phyloP scores from a whole-genome alignment of 2,329 filamentous ascomycete species.

The Cadophora sp. region DNA sequence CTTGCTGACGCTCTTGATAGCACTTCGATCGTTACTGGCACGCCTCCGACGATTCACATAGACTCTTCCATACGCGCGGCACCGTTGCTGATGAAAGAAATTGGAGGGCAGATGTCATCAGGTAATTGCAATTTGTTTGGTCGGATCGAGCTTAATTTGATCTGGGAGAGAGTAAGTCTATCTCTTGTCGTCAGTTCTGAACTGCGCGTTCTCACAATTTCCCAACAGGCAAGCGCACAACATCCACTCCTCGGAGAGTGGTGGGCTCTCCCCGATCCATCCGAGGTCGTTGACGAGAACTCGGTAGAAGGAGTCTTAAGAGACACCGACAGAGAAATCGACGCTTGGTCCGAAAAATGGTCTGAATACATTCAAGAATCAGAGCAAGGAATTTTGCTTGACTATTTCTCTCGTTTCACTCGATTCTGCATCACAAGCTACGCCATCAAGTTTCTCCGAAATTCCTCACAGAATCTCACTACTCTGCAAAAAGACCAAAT shows the following conservation, averaged over 20 bases:
- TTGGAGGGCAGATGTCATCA: conserved; percentile 1
- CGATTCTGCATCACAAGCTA: conserved; percentile 29
- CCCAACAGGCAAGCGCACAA: conserved; percentile 12
- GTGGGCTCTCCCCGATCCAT: conserved; percentile 25
- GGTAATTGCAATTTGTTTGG: conserved; percentile 19
- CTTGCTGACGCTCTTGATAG: background rate
- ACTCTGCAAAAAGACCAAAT: conserved; percentile 19
- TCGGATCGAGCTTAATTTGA: conserved; percentile 24
- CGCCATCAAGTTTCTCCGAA: conserved; percentile 22
- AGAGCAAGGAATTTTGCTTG: conserved; percentile 17
- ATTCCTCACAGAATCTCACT: conserved; percentile 15
- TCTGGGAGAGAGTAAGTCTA: conserved; percentile 24
- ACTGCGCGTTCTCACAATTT: background rate
- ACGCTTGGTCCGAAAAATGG: conserved; percentile 26
- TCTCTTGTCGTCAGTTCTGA: background rate
- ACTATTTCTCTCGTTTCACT: conserved; percentile 25
- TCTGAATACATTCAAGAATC: conserved; percentile 16
- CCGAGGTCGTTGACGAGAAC: conserved; percentile 20
- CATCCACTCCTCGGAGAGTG: conserved; percentile 26
- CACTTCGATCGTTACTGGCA: conserved; percentile 23
- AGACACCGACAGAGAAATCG: conserved; percentile 23
- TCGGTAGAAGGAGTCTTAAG: conserved; percentile 19
- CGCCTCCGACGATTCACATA: conserved; percentile 25
- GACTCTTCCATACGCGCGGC: conserved; percentile 24
- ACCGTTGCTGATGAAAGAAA: conserved; percentile 14